These are phyloP conservation scores for Arachnopeziza araneosa DNA, from an alignment of 2,329 filamentous ascomycete species.

Conservation along the genomic window DNA sequence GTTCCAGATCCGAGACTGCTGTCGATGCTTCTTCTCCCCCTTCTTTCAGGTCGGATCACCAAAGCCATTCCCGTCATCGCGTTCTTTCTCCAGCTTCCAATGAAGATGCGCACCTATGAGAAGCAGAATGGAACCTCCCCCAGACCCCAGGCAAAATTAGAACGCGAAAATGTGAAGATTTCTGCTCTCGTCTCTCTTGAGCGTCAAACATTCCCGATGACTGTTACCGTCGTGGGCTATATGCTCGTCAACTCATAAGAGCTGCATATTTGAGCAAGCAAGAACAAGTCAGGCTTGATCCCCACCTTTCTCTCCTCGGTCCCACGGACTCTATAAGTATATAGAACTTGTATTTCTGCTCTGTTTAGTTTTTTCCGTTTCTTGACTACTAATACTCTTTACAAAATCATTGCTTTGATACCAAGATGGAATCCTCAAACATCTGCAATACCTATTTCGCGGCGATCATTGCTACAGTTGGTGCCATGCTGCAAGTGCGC, in stretches of 20 bases:
- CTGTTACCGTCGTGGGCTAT: not conserved
- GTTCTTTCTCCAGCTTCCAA: too few species aligned
- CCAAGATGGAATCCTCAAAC: constrained; percentile 1
- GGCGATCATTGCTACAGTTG: constrained; percentile 15
- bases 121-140: not conserved
- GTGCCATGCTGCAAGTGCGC: constrained; percentile 17
- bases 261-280: not conserved
- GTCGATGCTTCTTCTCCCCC: not conserved
- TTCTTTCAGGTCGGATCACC: not conserved
- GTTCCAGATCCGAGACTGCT: not conserved
- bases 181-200: not conserved
- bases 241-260: not conserved
- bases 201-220: not conserved
- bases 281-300: too few species aligned
- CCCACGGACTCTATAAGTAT: not conserved
- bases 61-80: not conserved
- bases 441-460: constrained; percentile 20
- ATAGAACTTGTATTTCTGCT: not conserved
- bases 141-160: not conserved
- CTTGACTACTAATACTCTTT: not conserved
- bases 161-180: not conserved
- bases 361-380: too few species aligned
- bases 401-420: not conserved
- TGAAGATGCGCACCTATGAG: too few species aligned
- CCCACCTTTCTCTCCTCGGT: not conserved